Percentiles rank a stretch among this genome's conserved stretches.
Evolutionary conservation across 306 rosid species (phyloP).

Genomic region (Geum urbanum): DNA sequence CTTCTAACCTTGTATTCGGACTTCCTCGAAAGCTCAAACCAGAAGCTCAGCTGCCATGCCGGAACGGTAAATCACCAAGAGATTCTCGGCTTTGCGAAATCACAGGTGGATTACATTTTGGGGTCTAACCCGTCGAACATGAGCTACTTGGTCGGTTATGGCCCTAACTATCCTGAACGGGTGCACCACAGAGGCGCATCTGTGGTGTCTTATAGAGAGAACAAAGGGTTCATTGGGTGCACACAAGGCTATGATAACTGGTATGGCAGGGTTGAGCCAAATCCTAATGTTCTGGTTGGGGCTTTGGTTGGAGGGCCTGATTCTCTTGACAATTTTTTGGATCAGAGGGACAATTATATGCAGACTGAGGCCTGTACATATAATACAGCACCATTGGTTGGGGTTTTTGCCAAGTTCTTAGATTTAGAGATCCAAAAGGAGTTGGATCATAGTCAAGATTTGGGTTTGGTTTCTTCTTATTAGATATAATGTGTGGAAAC

Average conservation of each 20-base stretch:
- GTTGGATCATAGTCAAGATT: conserved; percentile 26
- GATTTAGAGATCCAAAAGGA: conserved; percentile 36
- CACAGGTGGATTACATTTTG: conserved; percentile 78
- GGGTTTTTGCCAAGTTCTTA: conserved; percentile 69
- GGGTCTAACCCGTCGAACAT: conserved; percentile 82
- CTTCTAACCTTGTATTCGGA: conserved; percentile 72
- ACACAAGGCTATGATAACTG: conserved; percentile 95
- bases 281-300: conserved; percentile 78
- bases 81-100: conserved; percentile 51
- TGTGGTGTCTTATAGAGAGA: conserved; percentile 64
- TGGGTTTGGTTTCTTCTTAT: conserved; percentile 55
- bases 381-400: conserved; percentile 86
- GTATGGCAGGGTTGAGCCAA: conserved; percentile 49
- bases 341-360: conserved; percentile 68
- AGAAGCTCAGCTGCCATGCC: conserved; percentile 49
- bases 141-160: conserved; percentile 89
- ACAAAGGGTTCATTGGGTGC: conserved; percentile 89
- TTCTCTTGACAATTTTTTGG: conserved; percentile 59
- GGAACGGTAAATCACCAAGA: conserved; percentile 39
- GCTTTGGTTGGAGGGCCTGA: conserved; percentile 98
- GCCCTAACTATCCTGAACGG: conserved; percentile 57
- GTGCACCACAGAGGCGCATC: conserved; percentile 98
- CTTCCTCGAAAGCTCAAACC: conserved; percentile 47
- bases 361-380: conserved; percentile 99
- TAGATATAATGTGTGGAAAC: conserved; percentile 13